Base-by-base conservation (phyloP, 2,329 filamentous ascomycete species). In the Pseudogymnoascus sp. region DNA sequence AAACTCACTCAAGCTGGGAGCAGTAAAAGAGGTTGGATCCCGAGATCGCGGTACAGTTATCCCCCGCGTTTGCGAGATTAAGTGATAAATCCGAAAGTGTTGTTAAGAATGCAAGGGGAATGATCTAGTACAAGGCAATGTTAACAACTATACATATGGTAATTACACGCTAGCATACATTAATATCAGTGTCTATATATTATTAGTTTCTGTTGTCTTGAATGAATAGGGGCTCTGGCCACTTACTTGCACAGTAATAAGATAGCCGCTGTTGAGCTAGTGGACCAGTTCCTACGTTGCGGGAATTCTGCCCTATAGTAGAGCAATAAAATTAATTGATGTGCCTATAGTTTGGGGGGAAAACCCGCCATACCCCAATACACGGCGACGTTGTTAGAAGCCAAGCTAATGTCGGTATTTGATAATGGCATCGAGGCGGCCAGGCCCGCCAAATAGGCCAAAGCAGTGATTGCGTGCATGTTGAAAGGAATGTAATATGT, bases 31-130 rank as follows among this genome's bases (percentile, higher is more conserved):
- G 76, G 4, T 78, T 75, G 0, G 81, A 84, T n/a, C 82, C 84
- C 0, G 77, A 64, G 62, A 88, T 88, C 0, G 75, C 72, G 4
- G 79, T 81, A 73, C 87, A 90, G 49, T 79, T 79, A 66, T 87
- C 76, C n/a, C 81, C 81, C 6, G 82, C 80, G 65, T 84, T 87
- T 61, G 86, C 82, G 68, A 90, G 86, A 73, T 90, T 88, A 63
- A 86, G 74, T 41, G 78, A 76, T 0, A 81, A 79, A 19, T 74
- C 74, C 49, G 76, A 80, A 65, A 90, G 81, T 58, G 77, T 78
- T 60, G 80, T 80, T 62, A 89, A 69, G 69, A 90, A 90, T 1
- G 86, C 80, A 59, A 90, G 68, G 1, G 84, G 82, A 60, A 90
- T 85, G 63, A 88, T 81, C 79, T 84, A 63, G 38, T 64, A 16